phyloP scores from a whole-genome alignment of 2,329 filamentous ascomycete species.

The Paracorniculantispora psalliotae region DNA sequence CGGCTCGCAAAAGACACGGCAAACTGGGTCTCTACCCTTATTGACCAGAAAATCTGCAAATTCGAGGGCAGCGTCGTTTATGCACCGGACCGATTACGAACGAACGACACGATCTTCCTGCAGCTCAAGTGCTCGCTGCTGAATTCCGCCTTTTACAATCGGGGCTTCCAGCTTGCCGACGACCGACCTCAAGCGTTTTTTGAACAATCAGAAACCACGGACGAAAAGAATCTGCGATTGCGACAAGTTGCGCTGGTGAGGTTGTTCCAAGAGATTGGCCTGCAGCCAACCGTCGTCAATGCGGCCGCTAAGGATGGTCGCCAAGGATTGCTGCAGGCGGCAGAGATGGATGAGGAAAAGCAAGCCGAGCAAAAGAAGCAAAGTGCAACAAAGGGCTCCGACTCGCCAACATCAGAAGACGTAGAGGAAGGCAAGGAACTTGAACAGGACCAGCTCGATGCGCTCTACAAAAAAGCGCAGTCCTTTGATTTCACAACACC shows the following conservation, averaged over 20 bases:
- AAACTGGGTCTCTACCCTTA: conserved; percentile 84
- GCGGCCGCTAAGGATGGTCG: conserved; percentile 73
- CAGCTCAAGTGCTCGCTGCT: conserved; percentile 78
- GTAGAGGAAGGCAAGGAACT: conserved; percentile 84
- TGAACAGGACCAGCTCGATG: conserved; percentile 91
- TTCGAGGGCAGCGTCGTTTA: conserved; percentile 89
- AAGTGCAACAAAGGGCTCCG: conserved; percentile 25
- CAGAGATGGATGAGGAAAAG: conserved; percentile 78
- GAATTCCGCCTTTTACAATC: conserved; percentile 65
- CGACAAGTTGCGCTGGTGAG: conserved; percentile 85
- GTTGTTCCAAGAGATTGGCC: conserved; percentile 81
- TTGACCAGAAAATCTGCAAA: conserved; percentile 83
- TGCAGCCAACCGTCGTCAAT: conserved; percentile 71
- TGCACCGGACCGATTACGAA: conserved; percentile 75
- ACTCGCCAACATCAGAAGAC: conserved; percentile 57
- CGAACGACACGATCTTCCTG: conserved; percentile 91
- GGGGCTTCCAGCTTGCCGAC: conserved; percentile 53
- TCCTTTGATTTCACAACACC: conserved; percentile 94
- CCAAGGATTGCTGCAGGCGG: conserved; percentile 80
- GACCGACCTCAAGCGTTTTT: conserved; percentile 72
- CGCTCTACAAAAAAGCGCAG: conserved; percentile 91
- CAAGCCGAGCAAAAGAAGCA: conserved; percentile 47
- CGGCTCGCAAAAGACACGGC: conserved; percentile 82
- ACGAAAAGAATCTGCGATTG: conserved; percentile 78
- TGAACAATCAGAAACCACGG: conserved; percentile 76